Conservation (phyloP, 2,329 filamentous ascomycete genomes). For the Penicillium sp. region DNA sequence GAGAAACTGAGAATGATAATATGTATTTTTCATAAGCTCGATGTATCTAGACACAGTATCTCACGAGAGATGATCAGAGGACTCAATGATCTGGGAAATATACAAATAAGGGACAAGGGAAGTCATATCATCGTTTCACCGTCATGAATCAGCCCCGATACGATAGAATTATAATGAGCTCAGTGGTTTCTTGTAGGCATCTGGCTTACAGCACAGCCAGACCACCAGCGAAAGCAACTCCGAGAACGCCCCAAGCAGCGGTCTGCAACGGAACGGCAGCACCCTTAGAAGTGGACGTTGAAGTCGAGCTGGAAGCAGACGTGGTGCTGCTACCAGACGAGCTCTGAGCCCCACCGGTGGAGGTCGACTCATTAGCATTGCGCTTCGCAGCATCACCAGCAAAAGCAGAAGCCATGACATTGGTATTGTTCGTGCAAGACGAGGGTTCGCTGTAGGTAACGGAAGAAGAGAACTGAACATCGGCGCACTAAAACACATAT, state of each 20-base stretch:
- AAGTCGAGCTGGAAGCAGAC: conserved; percentile 6
- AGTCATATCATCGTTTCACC: not conserved
- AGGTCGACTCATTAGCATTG: conserved; percentile 47
- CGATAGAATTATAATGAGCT: not conserved
- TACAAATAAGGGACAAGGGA: not conserved
- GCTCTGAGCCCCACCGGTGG: conserved; percentile 32
- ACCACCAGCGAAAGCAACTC: conserved; percentile 33
- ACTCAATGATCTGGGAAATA: not conserved
- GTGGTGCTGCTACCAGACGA: conserved; percentile 6
- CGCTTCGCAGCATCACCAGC: conserved; percentile 34
- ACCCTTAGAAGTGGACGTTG: conserved; percentile 25
- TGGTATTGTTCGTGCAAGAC: conserved; percentile 59
- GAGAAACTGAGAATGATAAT: no score
- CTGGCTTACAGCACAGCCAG: conserved; percentile 31
- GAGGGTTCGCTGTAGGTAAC: conserved; percentile 45
- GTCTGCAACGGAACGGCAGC: conserved; percentile 32
- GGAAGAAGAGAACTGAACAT: conserved; percentile 63
- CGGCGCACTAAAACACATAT: conserved; percentile 58
- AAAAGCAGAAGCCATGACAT: conserved; percentile 50
- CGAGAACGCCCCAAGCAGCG: conserved; percentile 39
- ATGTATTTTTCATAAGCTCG: no score
- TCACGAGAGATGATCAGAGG: no score
- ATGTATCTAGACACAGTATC: no score
- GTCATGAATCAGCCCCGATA: not conserved
- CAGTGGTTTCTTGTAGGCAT: not conserved